Percentiles rank a stretch among this genome's conserved stretches.
phyloP scores from a whole-genome alignment of 2,329 filamentous ascomycete species.

The Fusarium kyushuense region DNA sequence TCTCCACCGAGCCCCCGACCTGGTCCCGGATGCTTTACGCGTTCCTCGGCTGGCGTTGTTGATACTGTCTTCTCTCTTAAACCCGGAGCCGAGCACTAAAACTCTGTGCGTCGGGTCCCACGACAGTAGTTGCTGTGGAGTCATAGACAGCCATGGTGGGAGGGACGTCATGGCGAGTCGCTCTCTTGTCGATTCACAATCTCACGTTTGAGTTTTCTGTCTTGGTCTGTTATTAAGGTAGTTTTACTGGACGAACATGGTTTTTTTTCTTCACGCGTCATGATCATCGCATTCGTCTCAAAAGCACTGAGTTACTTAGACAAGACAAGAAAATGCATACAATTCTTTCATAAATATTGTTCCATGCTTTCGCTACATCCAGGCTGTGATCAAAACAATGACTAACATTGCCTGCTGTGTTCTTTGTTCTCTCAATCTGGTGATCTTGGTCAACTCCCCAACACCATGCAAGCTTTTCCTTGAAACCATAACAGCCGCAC shows the following conservation, averaged over 20 bases:
- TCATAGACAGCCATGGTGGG: conserved; percentile 63
- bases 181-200: conserved; percentile 40
- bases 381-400: neutral
- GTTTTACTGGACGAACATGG: conserved; percentile 45
- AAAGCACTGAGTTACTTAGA: conserved; percentile 44
- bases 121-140: conserved; percentile 62
- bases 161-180: conserved; percentile 69
- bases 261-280: conserved; percentile 39
- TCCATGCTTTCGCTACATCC: conserved; percentile 14
- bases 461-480: conserved; percentile 38
- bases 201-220: conserved; percentile 33
- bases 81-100: conserved; percentile 47
- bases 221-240: conserved; percentile 37
- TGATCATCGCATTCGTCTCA: conserved; percentile 42
- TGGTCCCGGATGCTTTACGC: conserved; percentile 5
- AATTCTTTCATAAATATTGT: conserved; percentile 35
- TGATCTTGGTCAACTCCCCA: conserved; percentile 28
- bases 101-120: conserved; percentile 49
- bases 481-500: conserved; percentile 29
- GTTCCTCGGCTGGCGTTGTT: conserved; percentile 37
- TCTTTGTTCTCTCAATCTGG: conserved; percentile 6
- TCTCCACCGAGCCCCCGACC: conserved; percentile 44
- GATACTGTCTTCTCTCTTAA: conserved; percentile 77
- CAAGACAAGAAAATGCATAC: conserved; percentile 45
- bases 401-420: neutral